phyloP scores from a whole-genome alignment of 2,329 filamentous ascomycete species.

The Malbranchea cinnamomea region DNA sequence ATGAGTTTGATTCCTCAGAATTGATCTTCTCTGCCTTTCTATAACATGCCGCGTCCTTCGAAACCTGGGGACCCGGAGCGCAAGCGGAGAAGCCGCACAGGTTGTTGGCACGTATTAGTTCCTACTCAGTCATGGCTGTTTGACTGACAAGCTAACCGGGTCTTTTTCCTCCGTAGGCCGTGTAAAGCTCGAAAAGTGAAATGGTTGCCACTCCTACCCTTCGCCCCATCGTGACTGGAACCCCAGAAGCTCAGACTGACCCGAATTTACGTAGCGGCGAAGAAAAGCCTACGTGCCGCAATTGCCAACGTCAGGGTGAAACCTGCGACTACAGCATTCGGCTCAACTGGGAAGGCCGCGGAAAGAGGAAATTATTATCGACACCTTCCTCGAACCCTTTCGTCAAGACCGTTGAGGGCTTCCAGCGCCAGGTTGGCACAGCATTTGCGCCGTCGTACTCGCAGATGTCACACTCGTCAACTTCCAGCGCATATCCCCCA shows the following conservation, averaged over 20 bases:
- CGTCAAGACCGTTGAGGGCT: no score
- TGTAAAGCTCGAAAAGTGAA: conserved; percentile 63
- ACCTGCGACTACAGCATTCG: conserved; percentile 68
- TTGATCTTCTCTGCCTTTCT: not conserved
- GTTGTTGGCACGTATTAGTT: conserved; percentile 40
- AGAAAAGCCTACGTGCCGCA: conserved; percentile 56
- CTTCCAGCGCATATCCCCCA: no score
- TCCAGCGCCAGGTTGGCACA: no score
- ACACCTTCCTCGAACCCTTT: no score
- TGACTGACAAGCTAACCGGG: conserved; percentile 1
- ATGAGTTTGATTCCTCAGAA: no score
- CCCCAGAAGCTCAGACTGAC: no score
- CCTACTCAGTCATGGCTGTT: conserved; percentile 4
- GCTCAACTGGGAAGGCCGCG: conserved; percentile 64
- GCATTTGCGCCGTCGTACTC: no score
- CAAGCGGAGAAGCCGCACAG: conserved; percentile 47
- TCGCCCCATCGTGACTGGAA: no score
- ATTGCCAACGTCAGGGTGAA: conserved; percentile 58
- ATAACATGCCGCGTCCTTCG: conserved; percentile 46
- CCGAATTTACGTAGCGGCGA: conserved; percentile 40
- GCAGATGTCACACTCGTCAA: no score
- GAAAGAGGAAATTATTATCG: conserved; percentile 7
- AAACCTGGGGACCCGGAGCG: conserved; percentile 43
- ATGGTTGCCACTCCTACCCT: no score
- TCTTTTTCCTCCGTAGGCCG: conserved; percentile 34